Percentiles rank a stretch among this genome's conserved stretches.
Conservation (phyloP, 2,329 filamentous ascomycete species). For the Akanthomyces lecanii region DNA sequence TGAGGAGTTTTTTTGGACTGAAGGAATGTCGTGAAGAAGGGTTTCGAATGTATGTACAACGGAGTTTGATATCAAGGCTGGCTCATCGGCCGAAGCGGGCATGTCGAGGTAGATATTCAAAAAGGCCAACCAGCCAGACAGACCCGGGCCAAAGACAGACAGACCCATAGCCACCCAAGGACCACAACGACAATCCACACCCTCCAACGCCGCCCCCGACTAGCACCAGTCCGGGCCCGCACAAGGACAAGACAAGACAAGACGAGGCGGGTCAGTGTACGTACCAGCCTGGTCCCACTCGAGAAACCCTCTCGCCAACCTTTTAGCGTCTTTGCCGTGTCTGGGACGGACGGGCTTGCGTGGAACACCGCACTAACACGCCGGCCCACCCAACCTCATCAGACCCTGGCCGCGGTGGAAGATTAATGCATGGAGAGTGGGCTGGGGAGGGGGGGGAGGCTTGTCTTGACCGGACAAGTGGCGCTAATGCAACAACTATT, state of each 20-base stretch:
- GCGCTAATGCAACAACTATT: constrained; percentile 41
- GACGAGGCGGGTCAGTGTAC: constrained; percentile 19
- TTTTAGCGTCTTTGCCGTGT: constrained; percentile 17
- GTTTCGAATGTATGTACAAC: constrained; percentile 11
- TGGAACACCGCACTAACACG: constrained; percentile 31
- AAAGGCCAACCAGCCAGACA: not conserved
- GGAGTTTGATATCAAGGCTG: constrained; percentile 13
- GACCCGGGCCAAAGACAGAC: not conserved
- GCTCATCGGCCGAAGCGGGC: constrained; percentile 10
- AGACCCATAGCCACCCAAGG: not conserved
- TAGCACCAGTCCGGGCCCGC: constrained; percentile 22
- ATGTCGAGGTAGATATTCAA: constrained; percentile 18
- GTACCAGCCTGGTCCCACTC: constrained; percentile 20
- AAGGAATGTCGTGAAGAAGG: constrained; percentile 17
- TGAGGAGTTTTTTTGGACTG: not conserved
- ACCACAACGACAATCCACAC: not conserved
- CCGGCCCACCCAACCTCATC: constrained; percentile 28
- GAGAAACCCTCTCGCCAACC: not conserved
- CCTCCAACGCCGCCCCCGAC: constrained; percentile 9
- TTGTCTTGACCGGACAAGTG: constrained; percentile 14
- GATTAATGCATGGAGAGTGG: constrained; percentile 10
- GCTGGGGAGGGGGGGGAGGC: not conserved
- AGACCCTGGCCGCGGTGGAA: constrained; percentile 25
- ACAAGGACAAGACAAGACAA: constrained; percentile 18
- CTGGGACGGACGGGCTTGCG: constrained; percentile 33